Conservation (phyloP, 176 grass and related monocot genomes). For the Leersia perrieri region DNA sequence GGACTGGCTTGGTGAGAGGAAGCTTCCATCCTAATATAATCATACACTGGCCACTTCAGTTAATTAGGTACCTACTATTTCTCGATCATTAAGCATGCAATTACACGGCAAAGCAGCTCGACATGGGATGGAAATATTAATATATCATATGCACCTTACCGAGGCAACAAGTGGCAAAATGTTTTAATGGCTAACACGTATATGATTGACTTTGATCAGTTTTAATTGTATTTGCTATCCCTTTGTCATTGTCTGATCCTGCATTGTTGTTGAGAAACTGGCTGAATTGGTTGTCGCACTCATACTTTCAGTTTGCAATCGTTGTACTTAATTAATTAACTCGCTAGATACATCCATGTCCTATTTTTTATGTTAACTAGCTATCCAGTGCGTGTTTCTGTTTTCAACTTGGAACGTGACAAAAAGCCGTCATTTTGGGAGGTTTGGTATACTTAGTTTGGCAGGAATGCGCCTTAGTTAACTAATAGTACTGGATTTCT, state of each 20-base stretch:
- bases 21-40: slow-evolving; percentile 17
- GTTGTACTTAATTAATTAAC: not conserved
- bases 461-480: not conserved
- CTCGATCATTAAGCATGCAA: not conserved
- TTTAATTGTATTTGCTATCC: not conserved
- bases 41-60: not conserved
- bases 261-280: not conserved
- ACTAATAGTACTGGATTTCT: no score
- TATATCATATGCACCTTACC: not conserved
- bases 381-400: not conserved
- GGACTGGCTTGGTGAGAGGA: not conserved
- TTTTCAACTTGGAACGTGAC: not conserved
- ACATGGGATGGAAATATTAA: not conserved
- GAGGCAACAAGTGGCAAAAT: slow-evolving; percentile 17
- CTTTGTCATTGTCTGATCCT: not conserved
- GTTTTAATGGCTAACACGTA: slow-evolving; percentile 40
- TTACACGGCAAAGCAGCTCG: not conserved
- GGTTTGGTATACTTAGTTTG: not conserved
- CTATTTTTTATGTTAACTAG: not conserved
- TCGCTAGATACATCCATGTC: not conserved
- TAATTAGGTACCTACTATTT: not conserved
- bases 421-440: not conserved
- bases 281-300: not conserved
- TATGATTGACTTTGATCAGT: slow-evolving; percentile 34
- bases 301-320: not conserved